Evolutionary conservation across 768 basidiomycete genomes (phyloP).

Genomic region (Russula earlei): DNA sequence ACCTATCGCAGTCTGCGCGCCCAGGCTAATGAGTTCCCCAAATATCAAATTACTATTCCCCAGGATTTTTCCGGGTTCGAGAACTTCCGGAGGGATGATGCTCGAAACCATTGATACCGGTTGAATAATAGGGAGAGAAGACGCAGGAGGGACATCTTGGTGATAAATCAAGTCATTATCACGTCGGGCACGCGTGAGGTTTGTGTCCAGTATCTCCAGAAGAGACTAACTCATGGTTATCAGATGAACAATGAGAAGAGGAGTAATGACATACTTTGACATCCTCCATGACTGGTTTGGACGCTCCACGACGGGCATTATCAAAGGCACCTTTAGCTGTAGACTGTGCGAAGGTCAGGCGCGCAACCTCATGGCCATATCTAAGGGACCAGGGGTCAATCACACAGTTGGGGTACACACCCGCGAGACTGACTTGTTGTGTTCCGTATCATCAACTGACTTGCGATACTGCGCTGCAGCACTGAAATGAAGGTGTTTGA

Average conservation of each 20-base stretch:
- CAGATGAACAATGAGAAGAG: background rate
- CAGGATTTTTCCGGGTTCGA: slow-evolving; percentile 47
- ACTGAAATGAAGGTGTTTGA: slow-evolving; percentile 77
- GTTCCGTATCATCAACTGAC: slow-evolving; percentile 79
- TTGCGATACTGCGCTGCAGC: slow-evolving; percentile 86
- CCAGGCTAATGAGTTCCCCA: slow-evolving; percentile 70
- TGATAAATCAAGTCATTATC: slow-evolving; percentile 98
- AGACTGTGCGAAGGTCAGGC: slow-evolving; percentile 57
- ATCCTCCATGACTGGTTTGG: slow-evolving; percentile 62
- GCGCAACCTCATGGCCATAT: slow-evolving; percentile 81
- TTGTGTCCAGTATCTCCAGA: slow-evolving; percentile 56
- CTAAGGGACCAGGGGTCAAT: slow-evolving; percentile 31
- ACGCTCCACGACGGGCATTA: slow-evolving; percentile 51
- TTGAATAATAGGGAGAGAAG: slow-evolving; percentile 54
- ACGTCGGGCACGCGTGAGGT: slow-evolving; percentile 61
- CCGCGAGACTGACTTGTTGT: slow-evolving; percentile 42
- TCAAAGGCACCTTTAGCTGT: slow-evolving; percentile 66
- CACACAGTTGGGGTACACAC: background rate
- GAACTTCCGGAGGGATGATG: slow-evolving; percentile 44
- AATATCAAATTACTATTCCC: slow-evolving; percentile 56
- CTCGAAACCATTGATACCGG: slow-evolving; percentile 59
- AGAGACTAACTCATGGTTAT: slow-evolving; percentile 48
- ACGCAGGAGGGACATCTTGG: slow-evolving; percentile 66
- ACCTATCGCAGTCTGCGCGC: slow-evolving; percentile 86
- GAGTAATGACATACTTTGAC: slow-evolving; percentile 46